Base-by-base conservation (phyloP, 177 flowering plant species). In the Viscum album region DNA sequence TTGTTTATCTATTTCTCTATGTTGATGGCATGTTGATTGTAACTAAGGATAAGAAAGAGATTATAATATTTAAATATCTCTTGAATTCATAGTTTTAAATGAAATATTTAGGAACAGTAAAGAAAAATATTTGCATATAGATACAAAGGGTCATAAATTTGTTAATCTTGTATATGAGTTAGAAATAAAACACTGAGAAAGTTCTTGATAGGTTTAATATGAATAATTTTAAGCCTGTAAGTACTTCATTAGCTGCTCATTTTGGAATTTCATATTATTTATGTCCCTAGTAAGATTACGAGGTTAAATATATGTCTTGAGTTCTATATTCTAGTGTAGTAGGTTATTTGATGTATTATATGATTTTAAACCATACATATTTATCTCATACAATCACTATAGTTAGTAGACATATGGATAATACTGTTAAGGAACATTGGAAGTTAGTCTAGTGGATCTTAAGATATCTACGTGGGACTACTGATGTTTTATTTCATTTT, bases 261-360 rank as follows among this genome's bases (percentile, higher is more conserved):
- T 50, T 50, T 50, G 24, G 56, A 23, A 19, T 50, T 50, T 50
- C 56, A 50, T 50, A n/a, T 50, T 50, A 8, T 50, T 50, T 50
- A 12, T 13, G 31, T 34, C 41, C 26, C 11, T 16, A 33, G 19
- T 30, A 43, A 35, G 60, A 50, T 32, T 7, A 54, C 23, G 47
- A 65, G 7, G n/a, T n/a, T n/a, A n/a, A n/a, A n/a, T 34, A 33
- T 3, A 64, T 66, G 72, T 21, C n/a, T 35, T 4, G 19, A 6
- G 59, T 71, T 12, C 73, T 66, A 1, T 75, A 72, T 72, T 58
- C 76, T 13, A 68, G 66, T 56, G 73, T 56, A 13, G 41, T 72
- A 1, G 73, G 75, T 0, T 74, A 72, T 28, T 52, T 74, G 0
- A 71, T 77, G 73, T 77, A 77, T 71, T 73, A 63, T 4, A 74